phyloP scores from a whole-genome alignment of 257 asterid genomes.

The Pogostemon cablin region DNA sequence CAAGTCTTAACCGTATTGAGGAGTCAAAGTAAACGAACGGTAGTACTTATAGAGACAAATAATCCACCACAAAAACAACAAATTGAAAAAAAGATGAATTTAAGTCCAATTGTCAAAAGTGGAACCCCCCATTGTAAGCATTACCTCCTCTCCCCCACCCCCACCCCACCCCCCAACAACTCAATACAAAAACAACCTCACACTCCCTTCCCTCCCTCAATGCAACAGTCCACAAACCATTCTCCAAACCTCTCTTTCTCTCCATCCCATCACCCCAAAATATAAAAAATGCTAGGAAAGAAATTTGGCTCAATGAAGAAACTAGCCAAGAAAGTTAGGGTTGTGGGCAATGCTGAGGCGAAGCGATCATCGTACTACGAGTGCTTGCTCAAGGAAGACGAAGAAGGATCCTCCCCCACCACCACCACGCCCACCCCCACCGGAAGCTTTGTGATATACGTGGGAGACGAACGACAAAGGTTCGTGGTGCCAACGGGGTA shows the following conservation, averaged over 20 bases:
- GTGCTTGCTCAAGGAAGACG: constrained; percentile 41
- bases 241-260: neutral
- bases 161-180: constrained; percentile 42
- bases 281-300: constrained; percentile 54
- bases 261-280: neutral
- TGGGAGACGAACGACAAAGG: constrained; percentile 70
- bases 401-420: constrained; percentile 32
- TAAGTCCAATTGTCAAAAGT: constrained; percentile 36
- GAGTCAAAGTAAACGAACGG: constrained; percentile 38
- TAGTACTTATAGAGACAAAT: constrained; percentile 5
- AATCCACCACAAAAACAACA: constrained; percentile 31
- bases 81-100: neutral
- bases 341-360: constrained; percentile 3
- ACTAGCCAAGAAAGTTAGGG: constrained; percentile 58
- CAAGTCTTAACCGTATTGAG: neutral
- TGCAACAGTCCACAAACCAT: constrained; percentile 32
- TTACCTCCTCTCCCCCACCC: neutral
- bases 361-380: constrained; percentile 39
- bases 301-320: constrained; percentile 75
- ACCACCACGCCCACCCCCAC: constrained; percentile 42
- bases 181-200: constrained; percentile 17
- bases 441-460: constrained; percentile 69
- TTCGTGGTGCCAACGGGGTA: constrained; percentile 71
- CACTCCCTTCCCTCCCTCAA: constrained; percentile 24
- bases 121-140: constrained; percentile 7